Evolutionary conservation across 352 stramenopile genomes (phyloP).

Genomic region (Globisporangium recalcitrans): DNA sequence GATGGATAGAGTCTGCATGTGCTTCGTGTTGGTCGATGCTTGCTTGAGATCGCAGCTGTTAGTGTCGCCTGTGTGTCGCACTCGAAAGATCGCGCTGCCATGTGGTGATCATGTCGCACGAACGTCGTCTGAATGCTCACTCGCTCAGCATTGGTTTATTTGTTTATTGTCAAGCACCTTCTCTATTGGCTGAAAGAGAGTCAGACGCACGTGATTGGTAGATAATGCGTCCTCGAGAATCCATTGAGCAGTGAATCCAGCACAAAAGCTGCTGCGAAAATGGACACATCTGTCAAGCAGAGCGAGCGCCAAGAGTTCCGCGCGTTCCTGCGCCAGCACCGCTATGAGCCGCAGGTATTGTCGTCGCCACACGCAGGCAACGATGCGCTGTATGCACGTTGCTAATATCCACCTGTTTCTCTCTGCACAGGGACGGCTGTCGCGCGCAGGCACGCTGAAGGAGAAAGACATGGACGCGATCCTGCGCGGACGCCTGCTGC

Average conservation of each 20-base stretch:
- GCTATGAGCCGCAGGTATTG: constrained; percentile 33
- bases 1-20: not conserved
- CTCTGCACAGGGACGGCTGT: constrained; percentile 25
- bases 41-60: not conserved
- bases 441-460: constrained; percentile 25
- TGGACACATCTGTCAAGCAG: constrained; percentile 14
- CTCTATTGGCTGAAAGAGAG: not conserved
- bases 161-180: not conserved
- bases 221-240: no score
- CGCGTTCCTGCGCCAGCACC: constrained; percentile 36
- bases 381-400: not conserved
- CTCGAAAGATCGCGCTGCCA: not conserved
- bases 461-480: constrained; percentile 46
- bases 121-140: not conserved
- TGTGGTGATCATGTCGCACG: not conserved
- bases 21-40: not conserved
- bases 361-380: not conserved
- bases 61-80: not conserved
- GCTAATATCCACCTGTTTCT: not conserved
- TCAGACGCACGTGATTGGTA: not conserved
- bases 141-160: no score
- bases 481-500: constrained; percentile 22
- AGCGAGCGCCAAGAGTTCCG: constrained; percentile 35
- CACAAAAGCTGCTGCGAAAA: not conserved
- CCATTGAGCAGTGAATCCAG: no score